Conservation (phyloP, 2,329 filamentous ascomycete species). For the Paraphoma sp. region DNA sequence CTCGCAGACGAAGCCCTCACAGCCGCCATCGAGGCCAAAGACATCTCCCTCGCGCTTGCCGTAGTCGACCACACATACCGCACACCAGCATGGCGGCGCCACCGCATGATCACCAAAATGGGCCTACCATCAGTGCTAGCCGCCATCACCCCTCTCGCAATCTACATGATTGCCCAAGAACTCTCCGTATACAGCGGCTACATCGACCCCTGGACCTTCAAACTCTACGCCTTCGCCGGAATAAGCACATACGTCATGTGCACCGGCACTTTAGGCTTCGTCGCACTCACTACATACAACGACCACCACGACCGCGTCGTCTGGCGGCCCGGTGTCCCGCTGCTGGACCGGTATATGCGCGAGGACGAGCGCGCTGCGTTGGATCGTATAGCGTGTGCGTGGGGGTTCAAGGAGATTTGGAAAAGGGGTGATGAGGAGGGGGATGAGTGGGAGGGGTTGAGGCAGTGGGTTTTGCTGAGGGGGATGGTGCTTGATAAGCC, state of each 20-base stretch:
- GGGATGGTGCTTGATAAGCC: constrained; percentile 91
- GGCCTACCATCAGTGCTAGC: constrained; percentile 65
- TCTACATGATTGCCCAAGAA: constrained; percentile 74
- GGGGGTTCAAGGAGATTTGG: constrained; percentile 85
- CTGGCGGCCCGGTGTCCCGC: constrained; percentile 82
- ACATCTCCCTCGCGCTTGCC: constrained; percentile 78
- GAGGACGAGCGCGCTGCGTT: constrained; percentile 90
- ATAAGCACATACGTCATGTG: constrained; percentile 84
- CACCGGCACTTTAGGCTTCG: constrained; percentile 79
- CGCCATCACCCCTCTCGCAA: constrained; percentile 67
- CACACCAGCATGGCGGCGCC: constrained; percentile 69
- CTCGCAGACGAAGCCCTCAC: constrained; percentile 78
- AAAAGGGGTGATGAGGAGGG: constrained; percentile 90
- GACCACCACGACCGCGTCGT: constrained; percentile 95
- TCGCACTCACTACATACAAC: constrained; percentile 86
- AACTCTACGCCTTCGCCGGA: constrained; percentile 78
- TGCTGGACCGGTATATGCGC: constrained; percentile 82
- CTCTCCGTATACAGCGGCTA: constrained; percentile 71
- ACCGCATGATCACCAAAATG: constrained; percentile 71
- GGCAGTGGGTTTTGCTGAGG: constrained; percentile 80
- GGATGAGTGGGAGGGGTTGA: constrained; percentile 83
- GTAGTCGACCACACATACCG: constrained; percentile 75
- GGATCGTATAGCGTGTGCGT: constrained; percentile 84
- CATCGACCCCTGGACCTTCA: constrained; percentile 79
- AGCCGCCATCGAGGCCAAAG: constrained; percentile 78